Conservation (phyloP, 140 eudicot species). For the Oenanthe javanica region DNA sequence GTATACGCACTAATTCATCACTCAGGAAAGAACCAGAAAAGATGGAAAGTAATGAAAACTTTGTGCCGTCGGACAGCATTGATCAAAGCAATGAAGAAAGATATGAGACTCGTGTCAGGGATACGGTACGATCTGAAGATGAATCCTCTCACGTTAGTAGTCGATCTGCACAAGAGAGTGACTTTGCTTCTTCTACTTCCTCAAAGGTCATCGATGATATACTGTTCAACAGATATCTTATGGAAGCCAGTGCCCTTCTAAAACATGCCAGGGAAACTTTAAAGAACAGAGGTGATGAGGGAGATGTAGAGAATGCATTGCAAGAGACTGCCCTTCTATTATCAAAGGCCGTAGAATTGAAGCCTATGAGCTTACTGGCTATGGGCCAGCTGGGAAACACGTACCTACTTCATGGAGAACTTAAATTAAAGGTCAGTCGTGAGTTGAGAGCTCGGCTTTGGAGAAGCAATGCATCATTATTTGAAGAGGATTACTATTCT, state of each 20-base stretch:
- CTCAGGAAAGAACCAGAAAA: conserved; percentile 27
- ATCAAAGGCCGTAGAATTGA: conserved; percentile 62
- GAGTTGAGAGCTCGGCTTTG: conserved; percentile 56
- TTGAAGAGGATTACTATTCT: conserved; percentile 17
- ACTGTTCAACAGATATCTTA: conserved; percentile 47
- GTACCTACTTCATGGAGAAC: conserved; percentile 92
- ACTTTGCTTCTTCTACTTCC: conserved; percentile 40
- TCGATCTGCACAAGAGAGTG: conserved; percentile 21
- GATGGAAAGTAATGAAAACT: conserved; percentile 19
- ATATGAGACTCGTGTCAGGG: conserved; percentile 13
- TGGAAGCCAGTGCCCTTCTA: conserved; percentile 58
- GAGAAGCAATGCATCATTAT: conserved; percentile 24
- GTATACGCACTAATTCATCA: conserved; percentile 26
- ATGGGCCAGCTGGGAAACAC: conserved; percentile 94
- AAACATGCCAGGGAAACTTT: conserved; percentile 66
- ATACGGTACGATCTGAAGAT: conserved; percentile 16
- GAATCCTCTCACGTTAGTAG: conserved; percentile 17
- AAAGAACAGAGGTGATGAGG: conserved; percentile 40
- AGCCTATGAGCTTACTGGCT: conserved; percentile 95
- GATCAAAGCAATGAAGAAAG: conserved; percentile 25
- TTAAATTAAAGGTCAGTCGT: conserved; percentile 61
- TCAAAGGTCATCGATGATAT: conserved; percentile 45
- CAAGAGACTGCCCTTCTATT: conserved; percentile 55
- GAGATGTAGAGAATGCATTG: conserved; percentile 49
- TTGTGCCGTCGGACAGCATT: conserved; percentile 16